Conservation (phyloP, 169 alveolate genomes). For the Cryptosporidium baileyi region DNA sequence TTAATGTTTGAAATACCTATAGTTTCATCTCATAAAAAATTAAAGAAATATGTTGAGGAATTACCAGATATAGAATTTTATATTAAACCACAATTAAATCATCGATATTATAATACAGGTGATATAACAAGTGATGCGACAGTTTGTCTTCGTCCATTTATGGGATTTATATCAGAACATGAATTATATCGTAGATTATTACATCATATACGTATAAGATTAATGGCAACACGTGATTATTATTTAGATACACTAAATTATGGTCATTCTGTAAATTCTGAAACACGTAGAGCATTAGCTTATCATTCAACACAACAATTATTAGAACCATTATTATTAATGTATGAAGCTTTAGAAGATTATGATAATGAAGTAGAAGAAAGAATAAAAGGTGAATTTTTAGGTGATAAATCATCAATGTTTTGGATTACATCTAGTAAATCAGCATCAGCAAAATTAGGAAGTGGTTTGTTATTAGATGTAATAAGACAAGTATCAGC, state of each 20-base stretch:
- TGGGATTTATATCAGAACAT: constrained; percentile 63
- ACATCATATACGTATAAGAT: constrained; percentile 29
- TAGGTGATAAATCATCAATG: constrained; percentile 14
- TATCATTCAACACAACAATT: constrained; percentile 74
- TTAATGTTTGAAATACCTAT: constrained; percentile 68
- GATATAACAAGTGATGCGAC: constrained; percentile 54
- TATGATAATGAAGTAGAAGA: constrained; percentile 75
- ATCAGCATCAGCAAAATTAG: constrained; percentile 52
- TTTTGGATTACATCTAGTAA: constrained; percentile 15
- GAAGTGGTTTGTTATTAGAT: constrained; percentile 73
- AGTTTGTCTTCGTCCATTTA: constrained; percentile 49
- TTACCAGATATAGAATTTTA: constrained; percentile 64
- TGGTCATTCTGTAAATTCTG: constrained; percentile 61
- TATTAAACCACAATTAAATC: neutral
- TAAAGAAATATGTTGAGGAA: constrained; percentile 14
- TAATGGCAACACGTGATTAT: constrained; percentile 50
- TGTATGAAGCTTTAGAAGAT: constrained; percentile 76
- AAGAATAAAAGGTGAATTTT: constrained; percentile 46
- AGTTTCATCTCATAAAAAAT: constrained; percentile 33
- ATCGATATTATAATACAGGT: neutral
- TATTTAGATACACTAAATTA: constrained; percentile 52
- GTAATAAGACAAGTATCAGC: constrained; percentile 78
- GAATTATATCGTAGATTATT: constrained; percentile 35
- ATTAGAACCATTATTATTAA: constrained; percentile 75
- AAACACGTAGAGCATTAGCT: constrained; percentile 60